Conservation (phyloP, 192 early-diverging fungal genomes). For the Dissophora ornata region DNA sequence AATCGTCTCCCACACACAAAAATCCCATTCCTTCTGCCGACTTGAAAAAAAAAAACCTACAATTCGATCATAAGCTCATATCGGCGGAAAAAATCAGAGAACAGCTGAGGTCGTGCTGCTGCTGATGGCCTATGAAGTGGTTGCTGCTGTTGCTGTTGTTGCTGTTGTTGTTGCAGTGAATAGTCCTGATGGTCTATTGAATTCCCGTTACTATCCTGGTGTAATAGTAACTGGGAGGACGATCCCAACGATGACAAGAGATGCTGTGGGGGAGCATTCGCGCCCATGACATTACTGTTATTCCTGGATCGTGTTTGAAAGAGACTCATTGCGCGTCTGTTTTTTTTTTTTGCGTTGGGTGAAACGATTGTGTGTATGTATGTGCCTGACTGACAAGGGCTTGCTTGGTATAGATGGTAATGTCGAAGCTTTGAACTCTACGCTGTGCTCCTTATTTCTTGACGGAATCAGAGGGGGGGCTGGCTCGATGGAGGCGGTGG, state of each 20-base stretch:
- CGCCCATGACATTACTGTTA: constrained; percentile 10
- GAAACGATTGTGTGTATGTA: too few relatives aligned
- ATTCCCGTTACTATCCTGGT: neutral
- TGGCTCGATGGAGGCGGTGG: too few relatives aligned
- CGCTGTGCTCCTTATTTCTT: too few relatives aligned
- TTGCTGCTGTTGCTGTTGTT: neutral
- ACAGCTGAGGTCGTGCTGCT: constrained; percentile 39
- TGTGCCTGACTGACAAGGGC: too few relatives aligned
- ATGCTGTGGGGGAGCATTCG: constrained; percentile 11
- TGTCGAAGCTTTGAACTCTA: too few relatives aligned
- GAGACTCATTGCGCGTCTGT: constrained; percentile 29
- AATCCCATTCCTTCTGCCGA: too few relatives aligned
- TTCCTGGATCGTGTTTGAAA: constrained; percentile 31
- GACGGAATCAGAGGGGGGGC: too few relatives aligned
- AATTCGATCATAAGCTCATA: constrained; percentile 81
- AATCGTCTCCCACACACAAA: too few relatives aligned
- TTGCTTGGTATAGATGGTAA: neutral
- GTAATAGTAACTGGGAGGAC: constrained; percentile 2
- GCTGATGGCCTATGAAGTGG: neutral
- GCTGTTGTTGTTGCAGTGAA: constrained; percentile 3
- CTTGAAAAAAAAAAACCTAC: too few relatives aligned
- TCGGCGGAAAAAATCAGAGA: constrained; percentile 61
- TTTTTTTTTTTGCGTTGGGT: too few relatives aligned
- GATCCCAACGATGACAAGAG: constrained; percentile 1
- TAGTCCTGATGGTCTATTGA: constrained; percentile 28